Percentiles rank a stretch among this genome's conserved stretches.
These are phyloP conservation scores for Vitis rotundifolia DNA, from an alignment of 164 flowering plant species.

Conservation along the genomic window DNA sequence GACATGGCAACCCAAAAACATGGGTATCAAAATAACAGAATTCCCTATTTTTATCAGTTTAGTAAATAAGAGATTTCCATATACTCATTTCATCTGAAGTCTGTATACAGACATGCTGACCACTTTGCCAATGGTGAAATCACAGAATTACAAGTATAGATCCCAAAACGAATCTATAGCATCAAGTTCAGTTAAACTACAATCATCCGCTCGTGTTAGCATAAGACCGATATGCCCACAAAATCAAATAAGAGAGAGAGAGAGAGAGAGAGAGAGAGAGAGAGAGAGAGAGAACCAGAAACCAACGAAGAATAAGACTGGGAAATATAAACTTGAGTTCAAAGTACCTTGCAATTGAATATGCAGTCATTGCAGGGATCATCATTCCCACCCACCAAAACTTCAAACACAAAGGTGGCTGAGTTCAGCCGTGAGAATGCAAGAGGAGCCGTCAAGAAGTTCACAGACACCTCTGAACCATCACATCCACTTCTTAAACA, in stretches of 20 bases:
- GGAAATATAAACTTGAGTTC: neutral
- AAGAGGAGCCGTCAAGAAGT: conserved; percentile 58
- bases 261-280: neutral
- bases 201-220: too few relatives aligned
- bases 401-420: conserved; percentile 71
- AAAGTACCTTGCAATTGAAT: conserved; percentile 78
- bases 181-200: too few relatives aligned
- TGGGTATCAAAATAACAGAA: too few relatives aligned
- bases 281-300: neutral
- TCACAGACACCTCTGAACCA: conserved; percentile 48
- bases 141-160: too few relatives aligned
- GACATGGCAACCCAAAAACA: too few relatives aligned
- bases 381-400: conserved; percentile 35
- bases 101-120: too few relatives aligned
- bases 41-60: too few relatives aligned
- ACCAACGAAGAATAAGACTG: neutral
- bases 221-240: neutral
- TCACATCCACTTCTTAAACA: conserved; percentile 31
- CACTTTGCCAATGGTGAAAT: too few relatives aligned
- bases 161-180: too few relatives aligned
- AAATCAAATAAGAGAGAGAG: conserved; percentile 2
- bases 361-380: conserved; percentile 49
- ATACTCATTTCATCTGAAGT: too few relatives aligned
- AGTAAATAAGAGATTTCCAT: too few relatives aligned
- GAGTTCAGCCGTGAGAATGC: conserved; percentile 41